Evolutionary conservation across 1,139 yeast species (phyloP), one percentile per base, ranked within the genome.

Genomic region (Suhomyces bribrorum): DNA sequence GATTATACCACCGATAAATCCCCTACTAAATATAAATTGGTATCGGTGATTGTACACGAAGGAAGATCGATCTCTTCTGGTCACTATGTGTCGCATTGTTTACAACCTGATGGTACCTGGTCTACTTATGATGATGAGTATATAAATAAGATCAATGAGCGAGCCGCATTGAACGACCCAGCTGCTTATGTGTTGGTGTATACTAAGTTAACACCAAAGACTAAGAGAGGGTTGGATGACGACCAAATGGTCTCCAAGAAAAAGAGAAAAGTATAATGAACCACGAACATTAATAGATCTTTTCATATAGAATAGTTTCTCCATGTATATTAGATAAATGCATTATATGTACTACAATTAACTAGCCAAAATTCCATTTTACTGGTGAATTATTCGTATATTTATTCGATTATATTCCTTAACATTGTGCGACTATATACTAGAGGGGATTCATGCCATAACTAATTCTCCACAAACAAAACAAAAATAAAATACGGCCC

Each of bases 41-140:
- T 79, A n/a, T 80, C 92, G 14, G 96, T 90, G 14, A 86, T 90
- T 44, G 90, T 89, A 13, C 99, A 92, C 58, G 96, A 88, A 56
- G 98, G 98, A 28, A 75, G 97, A 46, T 86, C 96, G 1, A 81
- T 90, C 11, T 82, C 90, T 32, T 83, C 94, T 6, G 99, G 99
- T 5, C 99, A 92, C 62, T 92, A 92, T 56, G 79, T 89, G 46
- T 85, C 96, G 1, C 89, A 86, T 58, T 87, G 96, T 56, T 78
- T 86, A 46, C 96, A 90, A 59, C 96, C 97, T 1, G 92, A 87
- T 59, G 88, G 88, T 2, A 64, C 83, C 1, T 92, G 98, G 98
- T 83, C 88, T 24, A 84, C 90, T 8, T 92, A 90, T 59, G 97
- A 92, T 59, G 99, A 92, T 57, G 97, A 92, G 54, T 81, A 83